Evolutionary conservation across 2,329 filamentous ascomycete species (phyloP).

Genomic region (Penicillium freii): DNA sequence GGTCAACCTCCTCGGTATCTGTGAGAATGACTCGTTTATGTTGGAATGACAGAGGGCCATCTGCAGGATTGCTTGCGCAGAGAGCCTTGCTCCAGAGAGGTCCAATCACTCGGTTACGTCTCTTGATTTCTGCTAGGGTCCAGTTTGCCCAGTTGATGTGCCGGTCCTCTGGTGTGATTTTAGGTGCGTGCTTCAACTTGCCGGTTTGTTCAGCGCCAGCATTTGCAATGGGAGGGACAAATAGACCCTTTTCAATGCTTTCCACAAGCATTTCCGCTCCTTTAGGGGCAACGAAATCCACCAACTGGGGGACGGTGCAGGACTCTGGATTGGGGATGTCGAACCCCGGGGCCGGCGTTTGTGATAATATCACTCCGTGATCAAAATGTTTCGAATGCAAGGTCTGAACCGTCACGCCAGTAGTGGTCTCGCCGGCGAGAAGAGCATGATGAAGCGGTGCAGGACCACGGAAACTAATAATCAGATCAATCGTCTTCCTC

Average conservation of each 20-base stretch:
- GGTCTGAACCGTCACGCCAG: constrained; percentile 84
- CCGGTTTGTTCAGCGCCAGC: constrained; percentile 26
- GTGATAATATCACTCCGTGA: constrained; percentile 70
- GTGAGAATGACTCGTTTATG: constrained; percentile 40
- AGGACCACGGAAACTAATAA: constrained; percentile 69
- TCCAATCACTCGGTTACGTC: constrained; percentile 61
- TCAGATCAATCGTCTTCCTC: neutral
- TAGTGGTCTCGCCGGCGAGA: constrained; percentile 57
- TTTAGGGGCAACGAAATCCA: constrained; percentile 57
- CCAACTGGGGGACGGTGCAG: constrained; percentile 52
- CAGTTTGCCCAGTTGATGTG: constrained; percentile 61
- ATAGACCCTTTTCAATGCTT: constrained; percentile 61
- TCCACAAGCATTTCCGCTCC: constrained; percentile 70
- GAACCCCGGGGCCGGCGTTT: constrained; percentile 60
- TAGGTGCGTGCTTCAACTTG: constrained; percentile 61
- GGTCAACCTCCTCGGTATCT: constrained; percentile 34
- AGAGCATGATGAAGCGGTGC: constrained; percentile 86
- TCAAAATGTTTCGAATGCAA: constrained; percentile 76
- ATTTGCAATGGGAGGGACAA: constrained; percentile 59
- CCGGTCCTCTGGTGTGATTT: constrained; percentile 65
- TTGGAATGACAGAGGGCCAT: constrained; percentile 21
- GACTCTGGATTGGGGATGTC: constrained; percentile 48
- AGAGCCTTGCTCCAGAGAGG: constrained; percentile 60
- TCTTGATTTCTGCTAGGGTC: constrained; percentile 54
- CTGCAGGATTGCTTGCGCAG: constrained; percentile 20